A percentile compares a stretch with the other conserved stretches of the same genome.
These are phyloP conservation scores for Candida hungchunana DNA, from an alignment of 805 yeast genomes.

Conservation along the genomic window DNA sequence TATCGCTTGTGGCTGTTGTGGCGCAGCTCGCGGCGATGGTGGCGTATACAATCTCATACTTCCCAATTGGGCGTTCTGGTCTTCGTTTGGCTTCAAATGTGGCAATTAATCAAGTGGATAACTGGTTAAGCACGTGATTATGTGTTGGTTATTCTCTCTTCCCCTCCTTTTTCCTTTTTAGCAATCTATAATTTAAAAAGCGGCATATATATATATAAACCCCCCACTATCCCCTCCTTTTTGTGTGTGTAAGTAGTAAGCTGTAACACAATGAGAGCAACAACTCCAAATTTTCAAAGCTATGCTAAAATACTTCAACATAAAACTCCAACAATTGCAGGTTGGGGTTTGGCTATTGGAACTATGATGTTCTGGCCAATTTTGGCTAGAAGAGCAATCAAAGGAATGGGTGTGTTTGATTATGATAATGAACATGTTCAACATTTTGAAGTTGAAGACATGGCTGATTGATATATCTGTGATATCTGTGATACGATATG, in stretches of 20 bases:
- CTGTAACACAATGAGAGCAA: too few species aligned
- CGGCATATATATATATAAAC: too few species aligned
- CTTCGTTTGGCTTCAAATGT: constrained; percentile 16
- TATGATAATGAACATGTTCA: neutral
- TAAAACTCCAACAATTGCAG: neutral
- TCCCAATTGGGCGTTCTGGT: constrained; percentile 20
- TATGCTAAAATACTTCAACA: constrained; percentile 1
- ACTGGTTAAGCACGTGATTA: constrained; percentile 16
- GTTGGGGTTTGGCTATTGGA: neutral
- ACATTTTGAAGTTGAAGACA: neutral
- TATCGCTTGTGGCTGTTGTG: constrained; percentile 12
- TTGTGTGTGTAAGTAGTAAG: too few species aligned
- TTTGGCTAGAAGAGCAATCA: neutral
- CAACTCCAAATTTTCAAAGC: too few species aligned
- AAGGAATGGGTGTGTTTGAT: neutral
- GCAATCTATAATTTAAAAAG: too few species aligned
- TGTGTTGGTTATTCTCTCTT: too few species aligned
- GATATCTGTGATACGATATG: neutral
- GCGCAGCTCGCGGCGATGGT: constrained; percentile 12
- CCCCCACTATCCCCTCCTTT: too few species aligned
- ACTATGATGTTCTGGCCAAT: constrained; percentile 1
- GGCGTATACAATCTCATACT: constrained; percentile 18
- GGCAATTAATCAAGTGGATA: constrained; percentile 17
- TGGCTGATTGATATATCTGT: neutral
- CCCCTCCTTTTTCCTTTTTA: neutral